phyloP scores from a whole-genome alignment of 1,284 basidiomycete genomes.

The Neotropicomus parvogracilis region DNA sequence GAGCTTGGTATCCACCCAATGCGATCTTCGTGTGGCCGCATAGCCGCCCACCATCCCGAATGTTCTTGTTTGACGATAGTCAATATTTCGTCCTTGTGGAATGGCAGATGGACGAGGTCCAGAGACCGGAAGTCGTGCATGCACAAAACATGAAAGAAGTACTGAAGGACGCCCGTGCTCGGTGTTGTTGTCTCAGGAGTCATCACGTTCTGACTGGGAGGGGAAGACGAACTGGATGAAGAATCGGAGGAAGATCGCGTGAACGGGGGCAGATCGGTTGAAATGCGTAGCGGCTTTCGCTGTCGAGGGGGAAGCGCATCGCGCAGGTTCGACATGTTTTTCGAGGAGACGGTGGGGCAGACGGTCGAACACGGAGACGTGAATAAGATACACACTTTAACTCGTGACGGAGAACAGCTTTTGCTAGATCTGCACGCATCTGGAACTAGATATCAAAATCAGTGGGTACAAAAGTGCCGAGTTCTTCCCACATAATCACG shows the following conservation, averaged over 20 bases:
- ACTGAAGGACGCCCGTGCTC: slow-evolving; percentile 25
- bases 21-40: slow-evolving; percentile 46
- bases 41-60: slow-evolving; percentile 79
- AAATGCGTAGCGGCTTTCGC: slow-evolving; percentile 46
- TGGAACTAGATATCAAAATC: slow-evolving; percentile 6
- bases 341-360: neutral
- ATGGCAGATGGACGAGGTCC: slow-evolving; percentile 59
- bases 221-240: slow-evolving; percentile 33
- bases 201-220: slow-evolving; percentile 28
- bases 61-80: slow-evolving; percentile 62
- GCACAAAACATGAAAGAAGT: slow-evolving; percentile 51
- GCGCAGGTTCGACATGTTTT: slow-evolving; percentile 8
- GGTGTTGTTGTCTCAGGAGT: slow-evolving; percentile 31
- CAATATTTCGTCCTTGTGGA: slow-evolving; percentile 62
- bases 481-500: neutral
- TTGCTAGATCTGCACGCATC: slow-evolving; percentile 1
- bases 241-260: neutral
- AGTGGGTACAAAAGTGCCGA: neutral
- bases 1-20: slow-evolving; percentile 72
- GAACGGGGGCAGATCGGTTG: slow-evolving; percentile 46
- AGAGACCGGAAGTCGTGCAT: slow-evolving; percentile 61
- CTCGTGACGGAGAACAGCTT: slow-evolving; percentile 3
- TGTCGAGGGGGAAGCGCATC: neutral
- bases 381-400: slow-evolving; percentile 11
- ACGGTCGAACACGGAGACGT: neutral